Base-by-base conservation (phyloP, 2,329 filamentous ascomycete species). In the Calycina marina region DNA sequence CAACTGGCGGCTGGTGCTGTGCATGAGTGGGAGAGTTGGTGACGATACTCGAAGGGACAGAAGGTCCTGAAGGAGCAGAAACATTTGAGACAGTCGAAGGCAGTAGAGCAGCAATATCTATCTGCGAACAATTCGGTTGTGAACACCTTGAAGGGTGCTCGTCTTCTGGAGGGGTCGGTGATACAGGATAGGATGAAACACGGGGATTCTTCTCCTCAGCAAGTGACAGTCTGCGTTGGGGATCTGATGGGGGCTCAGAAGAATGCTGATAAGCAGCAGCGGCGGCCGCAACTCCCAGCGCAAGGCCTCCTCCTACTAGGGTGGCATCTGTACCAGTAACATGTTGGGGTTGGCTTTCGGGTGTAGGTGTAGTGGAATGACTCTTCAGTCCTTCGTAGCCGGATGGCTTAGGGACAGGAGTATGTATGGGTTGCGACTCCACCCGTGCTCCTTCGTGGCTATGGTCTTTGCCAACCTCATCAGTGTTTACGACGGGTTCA, bases 201-300 rank as follows among this genome's bases (percentile, higher is more conserved):
- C 54, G 53, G 13, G 58, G 45, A 8, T 54, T 48, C 39, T 61
- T 64, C 38, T 68, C 63, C 10, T 68, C 60, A 2, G 55, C 55
- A 2, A 62, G 46, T 2, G 63, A 65, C 14, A 56, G 39, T 11
- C 49, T 52, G 17, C 34, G 45, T 26, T 30, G 28, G 12, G 37
- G 25, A 14, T 38, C 33, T 11, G 24, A n/a, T 20, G 36, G 15
- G 30, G 30, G 14, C 14, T 30, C 14, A 18, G 20, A 22, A 14
- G 18, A 10, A 9, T 31, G 14, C 4, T 28, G 11, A 30, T 33
- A 17, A 18, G 27, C 25, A 25, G 34, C 31, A 3, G 27, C 18
- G 14, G 34, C 38, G 6, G 27, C 37, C 13, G 36, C 30, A 31
- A 18, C 32, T 6, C 25, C 37, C 12, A 17, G 37, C 39, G 17